A percentile compares a stretch with the other conserved stretches of the same genome.
phyloP scores from a whole-genome alignment of 768 basidiomycete species.

The Suillus lakei region DNA sequence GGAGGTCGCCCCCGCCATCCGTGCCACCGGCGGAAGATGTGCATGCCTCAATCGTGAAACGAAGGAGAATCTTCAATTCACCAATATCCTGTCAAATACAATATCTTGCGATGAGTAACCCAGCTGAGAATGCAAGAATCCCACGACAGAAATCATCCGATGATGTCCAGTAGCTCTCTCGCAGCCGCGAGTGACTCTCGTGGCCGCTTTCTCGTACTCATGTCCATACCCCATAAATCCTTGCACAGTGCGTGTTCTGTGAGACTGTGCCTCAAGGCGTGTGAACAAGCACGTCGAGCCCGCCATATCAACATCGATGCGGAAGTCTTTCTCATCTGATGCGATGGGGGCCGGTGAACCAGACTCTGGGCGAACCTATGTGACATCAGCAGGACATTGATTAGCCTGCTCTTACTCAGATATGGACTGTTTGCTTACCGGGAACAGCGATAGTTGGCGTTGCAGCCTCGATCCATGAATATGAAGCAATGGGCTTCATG shows the following conservation, averaged over 20 bases:
- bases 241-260: constrained; percentile 4
- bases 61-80: constrained; percentile 60
- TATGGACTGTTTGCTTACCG: constrained; percentile 31
- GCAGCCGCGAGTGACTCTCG: constrained; percentile 52
- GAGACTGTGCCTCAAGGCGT: constrained; percentile 55
- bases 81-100: constrained; percentile 51
- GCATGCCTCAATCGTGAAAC: constrained; percentile 59
- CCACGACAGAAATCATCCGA: constrained; percentile 65
- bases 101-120: not conserved
- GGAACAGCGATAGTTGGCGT: constrained; percentile 58
- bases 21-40: constrained; percentile 16
- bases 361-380: constrained; percentile 63
- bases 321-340: constrained; percentile 47
- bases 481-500: constrained; percentile 52
- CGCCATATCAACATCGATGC: constrained; percentile 71
- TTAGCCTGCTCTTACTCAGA: not conserved
- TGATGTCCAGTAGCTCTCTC: constrained; percentile 60
- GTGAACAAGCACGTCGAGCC: constrained; percentile 67
- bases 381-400: constrained; percentile 4
- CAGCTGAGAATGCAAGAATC: constrained; percentile 22
- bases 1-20: constrained; percentile 23
- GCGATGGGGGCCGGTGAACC: constrained; percentile 57
- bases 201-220: constrained; percentile 64
- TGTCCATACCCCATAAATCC: constrained; percentile 54
- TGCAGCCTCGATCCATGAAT: constrained; percentile 52